Base-by-base conservation (phyloP, 129 eudicot species). In the Flaveria linearis region DNA sequence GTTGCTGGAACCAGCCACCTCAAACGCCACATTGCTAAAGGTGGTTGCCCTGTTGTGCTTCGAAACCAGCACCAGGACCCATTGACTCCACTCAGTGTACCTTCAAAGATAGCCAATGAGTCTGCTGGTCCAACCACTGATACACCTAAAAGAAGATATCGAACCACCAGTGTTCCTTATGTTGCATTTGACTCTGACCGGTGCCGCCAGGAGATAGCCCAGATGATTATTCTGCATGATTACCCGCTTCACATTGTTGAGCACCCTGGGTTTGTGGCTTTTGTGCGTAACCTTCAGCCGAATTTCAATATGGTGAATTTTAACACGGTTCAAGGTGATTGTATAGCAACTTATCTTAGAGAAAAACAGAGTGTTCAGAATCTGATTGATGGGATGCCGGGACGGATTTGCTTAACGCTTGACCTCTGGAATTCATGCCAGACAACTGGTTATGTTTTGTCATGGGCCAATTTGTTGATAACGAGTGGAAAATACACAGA, bases 1-100 rank as follows among this genome's bases (percentile, higher is more conserved):
- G 99, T 91, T 13, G 96, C 96, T 33, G 99, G 99, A 25, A 94
- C 99, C 17, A 91, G 97, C 72, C 97, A 94, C 83, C 99, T 94
- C 69, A 94, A 94, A 69, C 96, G 99, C 51, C 99, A 94, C 83
- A 94, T 94, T 12, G 99, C 97, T 41, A 94, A 89, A 70, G 98
- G 98, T 22, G 78, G 93, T 23, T 94, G 98, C 84, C 97, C 92
- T 0, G 82, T 81, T 0, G 86, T 87, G 23, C 86, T 87, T 25
- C 91, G 96, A 33, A 88, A 87, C 57, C 91, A 84, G 64, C 74
- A 78, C 73, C 85, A 68, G 20, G 82, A 80, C 68, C 82, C 83
- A 14, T 7, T 57, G 12, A 73, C 84, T 68, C 90, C 97, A 4
- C 82, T 81, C 53, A 84, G 86, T 73, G 88, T 89, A 47, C 94